Base-by-base conservation (phyloP, 2,329 filamentous ascomycete genomes). In the Xylaria sp. region DNA sequence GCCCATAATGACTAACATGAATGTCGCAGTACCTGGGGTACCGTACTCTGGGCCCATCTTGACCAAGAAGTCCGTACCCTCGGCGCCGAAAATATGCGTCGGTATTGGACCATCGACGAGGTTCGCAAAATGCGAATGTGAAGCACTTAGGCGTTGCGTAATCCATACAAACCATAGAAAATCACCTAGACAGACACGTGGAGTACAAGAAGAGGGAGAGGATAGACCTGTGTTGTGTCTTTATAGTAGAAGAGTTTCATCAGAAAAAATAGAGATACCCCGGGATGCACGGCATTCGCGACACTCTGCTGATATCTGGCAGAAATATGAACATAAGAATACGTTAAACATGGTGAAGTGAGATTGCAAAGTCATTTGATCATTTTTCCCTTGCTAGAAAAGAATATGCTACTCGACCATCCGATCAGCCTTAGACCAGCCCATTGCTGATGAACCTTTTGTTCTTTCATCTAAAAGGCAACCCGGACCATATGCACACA, bases 51-150 rank as follows among this genome's bases (percentile, higher is more conserved):
- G 92, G 84, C 83, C 76, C 94, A 97, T 84, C 82, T 97, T 69
- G 92, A 96, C 75, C 90, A 94, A 75, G 94, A 97, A 84, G 94
- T 97, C 8, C 83, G 85, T 79, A 88, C 92, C 73, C 80, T 97
- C 39, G 88, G 91, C 1, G 94, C 94, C 54, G 92, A 96, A 80
- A 97, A 95, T 78, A 97, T 97, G 94, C 86, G 93, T 74, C 89
- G 85, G 80, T 94, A 92, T 80, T 97, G 93, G 92, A 91, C 85
- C 0, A 74, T 89, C 69, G 89, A 92, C 56, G 94, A 97, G 84
- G 90, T 97, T 80, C 83, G 81, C 78, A 81, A 82, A 61, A 85
- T 96, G 82, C 89, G 88, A 0, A 93, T 94, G 83, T 94, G 41
- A 61, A 65, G 13, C 39, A 39, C 8, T 8, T 9, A 18, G 51